phyloP scores from a whole-genome alignment of 805 yeast species.

The Saccharomycopsis vini region DNA sequence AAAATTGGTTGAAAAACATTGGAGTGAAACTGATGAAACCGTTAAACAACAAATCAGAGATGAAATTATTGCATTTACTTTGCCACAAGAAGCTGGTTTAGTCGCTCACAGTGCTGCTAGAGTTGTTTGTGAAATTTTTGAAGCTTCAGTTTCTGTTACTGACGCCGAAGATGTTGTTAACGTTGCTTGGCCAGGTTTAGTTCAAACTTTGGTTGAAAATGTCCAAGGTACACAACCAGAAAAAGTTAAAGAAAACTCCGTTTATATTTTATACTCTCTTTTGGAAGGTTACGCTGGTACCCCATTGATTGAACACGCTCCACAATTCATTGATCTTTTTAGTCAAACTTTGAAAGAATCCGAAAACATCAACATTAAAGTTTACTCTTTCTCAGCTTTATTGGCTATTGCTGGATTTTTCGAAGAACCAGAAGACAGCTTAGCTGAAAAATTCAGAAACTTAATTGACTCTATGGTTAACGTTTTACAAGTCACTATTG shows the following conservation, averaged over 20 bases:
- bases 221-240: constrained; percentile 43
- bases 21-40: constrained; percentile 42
- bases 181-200: constrained; percentile 62
- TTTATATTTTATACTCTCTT: constrained; percentile 67
- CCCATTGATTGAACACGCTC: constrained; percentile 46
- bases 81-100: constrained; percentile 51
- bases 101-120: constrained; percentile 87
- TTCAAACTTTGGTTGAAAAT: constrained; percentile 61
- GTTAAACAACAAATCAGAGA: constrained; percentile 55
- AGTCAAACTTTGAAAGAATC: constrained; percentile 50
- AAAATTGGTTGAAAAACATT: constrained; percentile 64
- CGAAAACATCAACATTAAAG: constrained; percentile 62
- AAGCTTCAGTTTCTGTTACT: no score
- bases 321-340: constrained; percentile 65
- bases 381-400: constrained; percentile 73
- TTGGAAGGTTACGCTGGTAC: constrained; percentile 62
- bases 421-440: constrained; percentile 49
- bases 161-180: constrained; percentile 53
- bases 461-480: constrained; percentile 74
- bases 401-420: constrained; percentile 55
- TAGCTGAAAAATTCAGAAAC: constrained; percentile 46
- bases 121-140: constrained; percentile 78
- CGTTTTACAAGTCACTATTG: constrained; percentile 67
- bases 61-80: constrained; percentile 59
- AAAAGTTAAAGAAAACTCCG: constrained; percentile 70